Base-by-base conservation (phyloP, 306 rosid genomes). In the Cucurbita ficifolia region DNA sequence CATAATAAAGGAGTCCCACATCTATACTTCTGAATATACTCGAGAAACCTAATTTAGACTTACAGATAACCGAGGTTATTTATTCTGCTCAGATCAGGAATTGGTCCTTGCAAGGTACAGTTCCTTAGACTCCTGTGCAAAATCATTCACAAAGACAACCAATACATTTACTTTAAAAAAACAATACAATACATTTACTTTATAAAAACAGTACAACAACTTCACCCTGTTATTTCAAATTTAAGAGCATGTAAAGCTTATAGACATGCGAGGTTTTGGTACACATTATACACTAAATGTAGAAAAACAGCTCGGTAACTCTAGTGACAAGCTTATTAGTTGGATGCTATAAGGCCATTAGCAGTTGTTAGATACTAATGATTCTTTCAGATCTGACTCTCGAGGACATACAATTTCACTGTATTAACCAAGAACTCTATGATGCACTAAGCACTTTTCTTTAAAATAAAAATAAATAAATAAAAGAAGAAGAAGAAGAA, bases 41-140 rank as follows among this genome's bases (percentile, higher is more conserved):
- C 21, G 50, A 70, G 45, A 49, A 76, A 55, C 17, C 55, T 18
- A 74, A 80, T 80, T 71, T 76, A 46, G 67, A 84, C 97, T 83
- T 87, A 91, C 97, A 91, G 71, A 83, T 83, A 91, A 54, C 73
- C 78, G 70, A 91, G 92, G 6, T 53, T 8, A 7, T 83, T 82
- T 80, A 91, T 83, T 52, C 45, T 45, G 81, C 97, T 91, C 35
- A 95, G 79, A 85, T 95, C 88, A 70, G 99, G 99, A 75, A 95
- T 63, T n/a, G 86, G 87, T 70, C 99, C 99, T 77, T 72, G 84
- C 82, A 95, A 83, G 74, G 10, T 82, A 88, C 97, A 95, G 81
- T 89, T 91, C 83, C 96, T 83, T 70, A 95, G 87, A 70, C 96
- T 89, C 96, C 99, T 95, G 79, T 61, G 7, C 59, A 52, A 14